These are phyloP conservation scores for Myxozyma udenii DNA, from an alignment of 805 yeast species.

Conservation along the genomic window DNA sequence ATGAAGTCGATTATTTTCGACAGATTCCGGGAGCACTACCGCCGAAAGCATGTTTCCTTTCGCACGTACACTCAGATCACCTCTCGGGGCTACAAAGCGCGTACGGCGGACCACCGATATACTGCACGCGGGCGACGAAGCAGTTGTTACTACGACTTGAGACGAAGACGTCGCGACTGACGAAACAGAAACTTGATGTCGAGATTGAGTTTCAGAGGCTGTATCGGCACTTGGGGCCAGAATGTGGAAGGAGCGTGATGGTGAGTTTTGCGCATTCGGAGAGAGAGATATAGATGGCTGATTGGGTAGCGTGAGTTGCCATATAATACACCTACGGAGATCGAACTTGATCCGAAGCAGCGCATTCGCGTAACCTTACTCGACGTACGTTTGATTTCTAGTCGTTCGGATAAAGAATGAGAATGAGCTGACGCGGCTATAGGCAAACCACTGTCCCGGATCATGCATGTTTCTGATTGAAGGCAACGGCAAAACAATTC, in stretches of 20 bases:
- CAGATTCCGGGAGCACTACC: conserved; percentile 16
- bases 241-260: conserved; percentile 10
- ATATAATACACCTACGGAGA: conserved; percentile 30
- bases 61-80: conserved; percentile 59
- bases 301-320: conserved; percentile 21
- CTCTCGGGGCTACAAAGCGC: conserved; percentile 46
- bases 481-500: conserved; percentile 38
- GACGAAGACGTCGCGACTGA: conserved; percentile 1
- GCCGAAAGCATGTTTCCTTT: conserved; percentile 41
- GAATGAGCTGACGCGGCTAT: too few relatives aligned
- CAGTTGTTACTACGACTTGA: conserved; percentile 12
- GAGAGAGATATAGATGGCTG: not conserved
- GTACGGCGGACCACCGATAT: conserved; percentile 44
- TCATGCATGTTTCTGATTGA: conserved; percentile 54
- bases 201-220: conserved; percentile 32
- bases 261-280: not conserved
- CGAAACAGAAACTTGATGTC: conserved; percentile 20
- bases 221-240: conserved; percentile 27
- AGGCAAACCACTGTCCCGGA: conserved; percentile 60
- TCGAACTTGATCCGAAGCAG: conserved; percentile 21
- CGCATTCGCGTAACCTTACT: conserved; percentile 44
- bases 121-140: conserved; percentile 48
- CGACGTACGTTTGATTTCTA: conserved; percentile 34
- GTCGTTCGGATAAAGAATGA: not conserved
- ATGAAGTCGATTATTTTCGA: conserved; percentile 37